These are phyloP conservation scores for Taxillus chinensis DNA, from an alignment of 164 flowering plant genomes.

Conservation along the genomic window DNA sequence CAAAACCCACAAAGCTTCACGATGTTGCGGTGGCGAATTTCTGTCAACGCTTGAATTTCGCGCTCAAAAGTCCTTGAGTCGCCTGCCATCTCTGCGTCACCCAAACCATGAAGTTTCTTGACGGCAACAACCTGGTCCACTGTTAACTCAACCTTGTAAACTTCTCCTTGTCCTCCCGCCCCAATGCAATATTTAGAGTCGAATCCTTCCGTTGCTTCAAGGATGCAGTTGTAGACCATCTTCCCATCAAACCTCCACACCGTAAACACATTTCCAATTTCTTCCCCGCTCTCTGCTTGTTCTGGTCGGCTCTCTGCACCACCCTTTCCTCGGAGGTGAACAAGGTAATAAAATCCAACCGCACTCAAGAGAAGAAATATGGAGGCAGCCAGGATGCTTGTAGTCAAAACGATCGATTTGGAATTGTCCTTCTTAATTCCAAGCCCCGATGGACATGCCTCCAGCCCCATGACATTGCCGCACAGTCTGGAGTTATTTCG, in stretches of 20 bases:
- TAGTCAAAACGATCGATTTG: not conserved
- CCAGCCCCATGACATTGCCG: not conserved
- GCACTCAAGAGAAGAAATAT: not conserved
- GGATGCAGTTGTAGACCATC: not conserved
- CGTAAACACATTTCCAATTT: not conserved
- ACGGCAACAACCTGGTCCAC: not conserved
- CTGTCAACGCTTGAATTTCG: not conserved
- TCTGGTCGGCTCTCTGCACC: not conserved
- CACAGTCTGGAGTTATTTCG: not conserved
- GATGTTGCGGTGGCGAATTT: not conserved
- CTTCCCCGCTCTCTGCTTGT: not conserved
- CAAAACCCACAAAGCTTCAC: not conserved
- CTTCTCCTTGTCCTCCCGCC: not conserved
- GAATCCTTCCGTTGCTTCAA: not conserved
- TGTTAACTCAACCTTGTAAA: not conserved
- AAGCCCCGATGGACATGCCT: not conserved
- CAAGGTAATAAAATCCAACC: not conserved
- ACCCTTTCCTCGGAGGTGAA: not conserved
- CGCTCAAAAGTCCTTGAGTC: not conserved
- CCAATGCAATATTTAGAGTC: not conserved
- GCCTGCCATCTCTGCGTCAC: not conserved
- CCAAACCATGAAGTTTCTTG: not conserved
- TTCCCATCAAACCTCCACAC: not conserved
- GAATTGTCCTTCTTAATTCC: not conserved
- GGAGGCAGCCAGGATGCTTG: not conserved